Evolutionary conservation across 495 filamentous ascomycete species (phyloP).

Genomic region (Xylaria palmicola): DNA sequence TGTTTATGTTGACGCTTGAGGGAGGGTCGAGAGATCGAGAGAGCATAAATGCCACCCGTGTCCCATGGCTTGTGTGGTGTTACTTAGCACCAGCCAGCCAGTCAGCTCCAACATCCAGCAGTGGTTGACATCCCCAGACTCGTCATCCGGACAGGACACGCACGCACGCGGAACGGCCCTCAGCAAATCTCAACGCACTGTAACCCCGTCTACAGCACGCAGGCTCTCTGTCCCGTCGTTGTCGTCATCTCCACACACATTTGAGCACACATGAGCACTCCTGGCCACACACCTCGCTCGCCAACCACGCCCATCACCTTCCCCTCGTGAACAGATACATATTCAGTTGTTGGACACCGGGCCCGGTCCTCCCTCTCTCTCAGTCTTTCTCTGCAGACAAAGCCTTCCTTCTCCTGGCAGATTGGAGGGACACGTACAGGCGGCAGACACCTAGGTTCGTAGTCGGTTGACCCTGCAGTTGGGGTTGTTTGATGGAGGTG

Average conservation of each 20-base stretch:
- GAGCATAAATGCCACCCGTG: constrained; percentile 7
- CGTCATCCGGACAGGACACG: constrained; percentile 10
- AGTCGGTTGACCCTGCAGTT: background rate
- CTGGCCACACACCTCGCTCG: constrained; percentile 10
- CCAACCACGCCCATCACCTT: constrained; percentile 14
- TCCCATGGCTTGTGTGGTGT: constrained; percentile 4
- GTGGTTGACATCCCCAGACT: constrained; percentile 10
- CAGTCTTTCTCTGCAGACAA: no score
- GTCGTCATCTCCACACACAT: constrained; percentile 13
- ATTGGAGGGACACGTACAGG: background rate
- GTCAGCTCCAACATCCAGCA: background rate
- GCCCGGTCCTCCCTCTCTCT: constrained; percentile 2
- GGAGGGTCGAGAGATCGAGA: background rate
- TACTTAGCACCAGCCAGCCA: constrained; percentile 1
- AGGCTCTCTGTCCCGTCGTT: background rate
- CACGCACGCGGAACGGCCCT: constrained; percentile 19
- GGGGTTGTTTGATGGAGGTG: background rate
- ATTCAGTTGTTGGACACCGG: constrained; percentile 2
- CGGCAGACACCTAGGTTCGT: background rate
- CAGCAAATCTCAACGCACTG: constrained; percentile 12
- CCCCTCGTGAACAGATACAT: constrained; percentile 4
- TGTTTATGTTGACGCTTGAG: background rate
- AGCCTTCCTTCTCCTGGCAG: no score
- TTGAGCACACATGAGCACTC: constrained; percentile 3
- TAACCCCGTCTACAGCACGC: constrained; percentile 2